These are phyloP conservation scores for Nitzschia inconspicua DNA, from an alignment of 108 stramenopile species.

Conservation along the genomic window DNA sequence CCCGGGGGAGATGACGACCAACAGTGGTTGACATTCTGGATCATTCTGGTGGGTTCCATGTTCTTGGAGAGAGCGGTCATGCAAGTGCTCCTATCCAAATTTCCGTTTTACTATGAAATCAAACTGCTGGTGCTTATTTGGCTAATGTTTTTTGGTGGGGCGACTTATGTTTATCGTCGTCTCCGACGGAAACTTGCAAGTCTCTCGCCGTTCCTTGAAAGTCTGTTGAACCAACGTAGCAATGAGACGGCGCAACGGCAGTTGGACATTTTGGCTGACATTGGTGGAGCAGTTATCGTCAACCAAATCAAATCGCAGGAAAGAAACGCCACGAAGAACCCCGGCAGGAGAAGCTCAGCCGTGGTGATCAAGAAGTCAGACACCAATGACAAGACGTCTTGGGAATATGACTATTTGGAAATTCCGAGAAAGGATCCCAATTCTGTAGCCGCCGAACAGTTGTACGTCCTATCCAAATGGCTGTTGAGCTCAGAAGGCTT, in stretches of 20 bases:
- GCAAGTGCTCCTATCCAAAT: conserved; percentile 12
- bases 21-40: conserved; percentile 21
- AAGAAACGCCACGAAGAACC: not conserved
- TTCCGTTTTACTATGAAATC: conserved; percentile 13
- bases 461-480: conserved; percentile 2
- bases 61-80: not conserved
- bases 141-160: conserved; percentile 11
- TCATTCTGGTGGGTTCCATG: conserved; percentile 4
- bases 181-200: not conserved
- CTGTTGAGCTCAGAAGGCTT: conserved; percentile 7
- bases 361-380: not conserved
- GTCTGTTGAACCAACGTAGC: not conserved
- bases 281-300: conserved; percentile 4
- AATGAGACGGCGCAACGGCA: not conserved
- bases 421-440: not conserved
- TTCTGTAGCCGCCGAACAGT: not conserved
- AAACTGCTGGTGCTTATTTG: conserved; percentile 8
- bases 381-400: not conserved
- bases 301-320: not conserved
- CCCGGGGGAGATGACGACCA: conserved; percentile 19
- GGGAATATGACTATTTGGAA: conserved; percentile 9
- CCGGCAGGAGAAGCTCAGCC: not conserved
- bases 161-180: not conserved
- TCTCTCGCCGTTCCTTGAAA: not conserved
- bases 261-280: conserved; percentile 1